Evolutionary conservation across 768 basidiomycete species (phyloP).

Genomic region (Lentinula sp.): DNA sequence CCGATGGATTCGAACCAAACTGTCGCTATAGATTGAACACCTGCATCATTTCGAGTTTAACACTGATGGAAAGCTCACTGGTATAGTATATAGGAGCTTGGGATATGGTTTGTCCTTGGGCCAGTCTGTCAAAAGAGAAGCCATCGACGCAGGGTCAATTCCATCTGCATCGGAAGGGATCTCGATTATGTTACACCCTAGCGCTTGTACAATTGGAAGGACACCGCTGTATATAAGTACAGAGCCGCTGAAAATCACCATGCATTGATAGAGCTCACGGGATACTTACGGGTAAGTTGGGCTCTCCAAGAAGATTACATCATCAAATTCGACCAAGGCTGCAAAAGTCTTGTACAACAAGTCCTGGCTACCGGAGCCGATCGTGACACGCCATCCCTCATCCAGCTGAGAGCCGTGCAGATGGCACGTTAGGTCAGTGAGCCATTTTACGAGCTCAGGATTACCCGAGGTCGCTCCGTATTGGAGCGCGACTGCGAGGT

Average conservation of each 20-base stretch:
- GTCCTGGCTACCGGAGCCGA: slow-evolving; percentile 87
- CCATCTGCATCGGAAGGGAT: slow-evolving; percentile 73
- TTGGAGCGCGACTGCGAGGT: slow-evolving; percentile 67
- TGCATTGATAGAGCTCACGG: neutral
- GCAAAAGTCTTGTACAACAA: slow-evolving; percentile 77
- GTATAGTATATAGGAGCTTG: slow-evolving; percentile 76
- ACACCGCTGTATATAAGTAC: slow-evolving; percentile 41
- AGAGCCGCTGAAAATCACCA: slow-evolving; percentile 6
- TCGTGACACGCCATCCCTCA: slow-evolving; percentile 68
- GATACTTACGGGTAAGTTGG: slow-evolving; percentile 65
- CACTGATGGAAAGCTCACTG: slow-evolving; percentile 33
- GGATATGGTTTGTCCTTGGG: slow-evolving; percentile 64
- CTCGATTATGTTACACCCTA: slow-evolving; percentile 60
- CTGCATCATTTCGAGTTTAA: neutral
- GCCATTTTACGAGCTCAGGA: slow-evolving; percentile 58
- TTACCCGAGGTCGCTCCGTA: slow-evolving; percentile 70
- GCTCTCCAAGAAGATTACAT: slow-evolving; percentile 75
- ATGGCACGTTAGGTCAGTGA: slow-evolving; percentile 61
- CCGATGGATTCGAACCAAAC: slow-evolving; percentile 86
- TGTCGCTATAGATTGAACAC: slow-evolving; percentile 15
- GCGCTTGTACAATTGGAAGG: slow-evolving; percentile 50
- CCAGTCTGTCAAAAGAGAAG: slow-evolving; percentile 68
- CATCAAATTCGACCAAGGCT: slow-evolving; percentile 70
- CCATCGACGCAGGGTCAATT: slow-evolving; percentile 52
- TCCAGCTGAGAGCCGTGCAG: slow-evolving; percentile 56